phyloP scores from a whole-genome alignment of 805 yeast species.

The Groenewaldozyma salmanticensis region DNA sequence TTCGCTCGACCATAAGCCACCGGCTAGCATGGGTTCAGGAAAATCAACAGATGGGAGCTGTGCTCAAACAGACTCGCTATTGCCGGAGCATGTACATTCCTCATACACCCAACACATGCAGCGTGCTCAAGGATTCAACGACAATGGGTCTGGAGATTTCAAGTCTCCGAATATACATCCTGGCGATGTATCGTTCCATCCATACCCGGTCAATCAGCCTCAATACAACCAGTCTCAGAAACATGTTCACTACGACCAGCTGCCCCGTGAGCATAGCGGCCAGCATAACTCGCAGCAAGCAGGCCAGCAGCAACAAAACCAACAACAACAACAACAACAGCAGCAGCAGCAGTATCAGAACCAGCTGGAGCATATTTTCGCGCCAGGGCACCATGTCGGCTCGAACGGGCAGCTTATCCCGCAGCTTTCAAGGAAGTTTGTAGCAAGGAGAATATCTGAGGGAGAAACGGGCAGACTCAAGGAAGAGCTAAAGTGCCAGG shows the following conservation, averaged over 20 bases:
- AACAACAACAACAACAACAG: neutral
- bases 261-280: too few species aligned
- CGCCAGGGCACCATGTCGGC: neutral
- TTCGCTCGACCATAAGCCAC: too few species aligned
- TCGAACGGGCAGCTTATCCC: constrained; percentile 9
- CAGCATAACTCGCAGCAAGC: neutral
- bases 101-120: constrained; percentile 3
- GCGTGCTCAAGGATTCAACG: too few species aligned
- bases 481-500: constrained; percentile 79
- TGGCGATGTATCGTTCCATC: neutral
- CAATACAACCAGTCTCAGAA: neutral
- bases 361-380: neutral
- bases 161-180: neutral
- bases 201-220: neutral
- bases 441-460: constrained; percentile 72
- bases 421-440: constrained; percentile 40
- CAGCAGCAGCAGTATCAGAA: neutral
- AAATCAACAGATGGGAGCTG: too few species aligned
- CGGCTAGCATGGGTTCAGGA: too few species aligned
- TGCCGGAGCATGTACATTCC: too few species aligned
- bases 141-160: too few species aligned
- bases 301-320: neutral
- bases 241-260: too few species aligned
- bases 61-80: too few species aligned
- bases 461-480: constrained; percentile 80